Base-by-base conservation (phyloP, 2,329 filamentous ascomycete genomes). In the Botrytis pseudocinerea region DNA sequence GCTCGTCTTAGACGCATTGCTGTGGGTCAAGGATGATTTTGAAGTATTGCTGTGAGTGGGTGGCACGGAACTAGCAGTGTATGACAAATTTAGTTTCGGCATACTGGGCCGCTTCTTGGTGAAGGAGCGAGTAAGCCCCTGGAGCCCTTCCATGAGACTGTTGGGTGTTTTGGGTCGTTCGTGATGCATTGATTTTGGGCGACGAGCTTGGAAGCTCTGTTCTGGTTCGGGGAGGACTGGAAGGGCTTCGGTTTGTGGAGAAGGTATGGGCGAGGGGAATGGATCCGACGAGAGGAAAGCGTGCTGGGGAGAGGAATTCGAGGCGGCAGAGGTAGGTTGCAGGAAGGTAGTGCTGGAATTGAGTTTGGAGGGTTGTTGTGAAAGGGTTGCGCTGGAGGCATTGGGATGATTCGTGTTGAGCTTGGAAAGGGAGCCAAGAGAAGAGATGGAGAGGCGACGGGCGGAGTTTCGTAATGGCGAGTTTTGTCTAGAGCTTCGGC, bases 211-310 rank as follows among this genome's bases (percentile, higher is more conserved):
- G 60, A 74, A 46, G 38, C 44, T 42, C 51, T 70, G 59, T 48
- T 74, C 70, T 18, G 42, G 40, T 51, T 68, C 48, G 20, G 51
- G 25, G 14, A 68, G 66, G 10, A 51, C 35, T 38, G 62, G 48
- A 10, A 16, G 32, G 7, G 25, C 57, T 35, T 68, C 62, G 62
- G 4, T 60, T 38, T 32, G 48, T 20, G 62, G 57, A 51, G 73
- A 73, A 14, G 70, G 72, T 25, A 60, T 48, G n/a, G 69, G 69
- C 20, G 73, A 73, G 22, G 75, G 75, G 44, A 78, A 80, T 28
- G 79, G 78, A 42, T 80, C 78, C 18, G 74, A 76, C 38, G 75
- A 57, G 18, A 80, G 76, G 74, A 80, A 80, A n/a, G 76, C 71
- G 62, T 78, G 76, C 59, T 64, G 40, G 18, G 59, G 73, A 5